phyloP scores from a whole-genome alignment of 441 rosid species.

The Isatis lusitanica region DNA sequence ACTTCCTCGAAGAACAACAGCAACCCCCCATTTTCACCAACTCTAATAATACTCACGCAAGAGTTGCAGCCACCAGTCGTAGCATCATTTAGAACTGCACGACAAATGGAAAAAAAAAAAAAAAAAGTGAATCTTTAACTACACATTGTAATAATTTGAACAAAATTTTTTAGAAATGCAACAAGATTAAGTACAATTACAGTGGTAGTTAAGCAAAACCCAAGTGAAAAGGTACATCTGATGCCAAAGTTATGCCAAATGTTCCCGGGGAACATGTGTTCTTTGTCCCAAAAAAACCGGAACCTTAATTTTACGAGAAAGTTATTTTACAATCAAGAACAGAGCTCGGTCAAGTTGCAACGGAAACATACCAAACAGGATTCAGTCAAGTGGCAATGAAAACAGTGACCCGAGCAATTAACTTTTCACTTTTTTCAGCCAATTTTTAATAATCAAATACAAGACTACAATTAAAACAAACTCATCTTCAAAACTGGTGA shows the following conservation, averaged over 20 bases:
- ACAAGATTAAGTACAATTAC: background rate
- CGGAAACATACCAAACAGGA: background rate
- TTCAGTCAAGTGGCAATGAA: conserved; percentile 5
- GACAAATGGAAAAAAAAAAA: background rate
- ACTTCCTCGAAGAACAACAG: conserved; percentile 72
- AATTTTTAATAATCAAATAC: background rate
- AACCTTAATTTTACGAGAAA: background rate
- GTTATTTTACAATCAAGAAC: background rate
- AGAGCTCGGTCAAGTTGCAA: background rate
- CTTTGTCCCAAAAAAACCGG: background rate
- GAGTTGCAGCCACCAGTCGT: background rate
- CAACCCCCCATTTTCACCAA: conserved; percentile 75
- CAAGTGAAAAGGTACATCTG: background rate
- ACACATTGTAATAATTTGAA: background rate
- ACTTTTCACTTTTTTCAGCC: background rate
- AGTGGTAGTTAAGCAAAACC: background rate
- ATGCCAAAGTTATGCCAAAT: background rate
- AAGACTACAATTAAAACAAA: background rate
- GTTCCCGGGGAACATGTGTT: background rate
- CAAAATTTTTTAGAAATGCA: background rate
- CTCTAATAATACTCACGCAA: background rate
- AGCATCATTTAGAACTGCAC: background rate
- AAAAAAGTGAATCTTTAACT: background rate
- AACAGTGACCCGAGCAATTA: background rate
- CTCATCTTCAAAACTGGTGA: background rate